Evolutionary conservation across 2,329 filamentous ascomycete genomes (phyloP).

Genomic region (Parastagonospora avenae): DNA sequence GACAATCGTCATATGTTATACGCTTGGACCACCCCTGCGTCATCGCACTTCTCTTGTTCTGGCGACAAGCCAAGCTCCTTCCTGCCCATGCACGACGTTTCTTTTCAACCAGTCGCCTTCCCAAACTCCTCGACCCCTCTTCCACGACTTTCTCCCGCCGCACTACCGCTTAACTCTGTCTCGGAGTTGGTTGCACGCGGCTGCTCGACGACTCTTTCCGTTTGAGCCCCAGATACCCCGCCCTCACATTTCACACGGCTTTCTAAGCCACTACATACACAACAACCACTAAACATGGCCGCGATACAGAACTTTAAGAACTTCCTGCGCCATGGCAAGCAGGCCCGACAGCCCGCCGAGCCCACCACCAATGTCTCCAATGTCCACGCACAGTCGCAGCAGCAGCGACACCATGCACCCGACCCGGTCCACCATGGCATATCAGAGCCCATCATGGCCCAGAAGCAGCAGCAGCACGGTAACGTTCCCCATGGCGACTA

Average conservation of each 20-base stretch:
- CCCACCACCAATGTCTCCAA: constrained; percentile 67
- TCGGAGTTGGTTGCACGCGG: constrained; percentile 24
- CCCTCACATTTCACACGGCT: constrained; percentile 16
- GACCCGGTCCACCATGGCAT: constrained; percentile 61
- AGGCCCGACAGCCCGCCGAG: constrained; percentile 74
- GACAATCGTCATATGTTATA: constrained; percentile 27
- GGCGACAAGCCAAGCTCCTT: constrained; percentile 14
- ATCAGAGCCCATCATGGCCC: constrained; percentile 63
- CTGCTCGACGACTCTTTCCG: constrained; percentile 9
- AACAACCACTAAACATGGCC: constrained; percentile 56
- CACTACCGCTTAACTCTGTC: constrained; percentile 16
- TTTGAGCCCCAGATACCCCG: constrained; percentile 25
- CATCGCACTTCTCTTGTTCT: constrained; percentile 32
- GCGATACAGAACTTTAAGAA: constrained; percentile 96
- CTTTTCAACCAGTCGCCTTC: constrained; percentile 21
- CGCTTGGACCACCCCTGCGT: constrained; percentile 16
- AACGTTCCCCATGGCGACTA: constrained; percentile 60
- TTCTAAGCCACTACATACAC: constrained; percentile 10
- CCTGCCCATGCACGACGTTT: constrained; percentile 28
- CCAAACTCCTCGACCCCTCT: constrained; percentile 12
- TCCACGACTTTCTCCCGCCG: constrained; percentile 15
- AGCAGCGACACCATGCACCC: constrained; percentile 58
- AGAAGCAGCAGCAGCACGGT: constrained; percentile 59
- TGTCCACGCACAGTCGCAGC: constrained; percentile 64
- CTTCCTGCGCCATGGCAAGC: constrained; percentile 97